These are phyloP conservation scores for Sanghuangporus baumii DNA, from an alignment of 1,284 basidiomycete species.

Conservation along the genomic window DNA sequence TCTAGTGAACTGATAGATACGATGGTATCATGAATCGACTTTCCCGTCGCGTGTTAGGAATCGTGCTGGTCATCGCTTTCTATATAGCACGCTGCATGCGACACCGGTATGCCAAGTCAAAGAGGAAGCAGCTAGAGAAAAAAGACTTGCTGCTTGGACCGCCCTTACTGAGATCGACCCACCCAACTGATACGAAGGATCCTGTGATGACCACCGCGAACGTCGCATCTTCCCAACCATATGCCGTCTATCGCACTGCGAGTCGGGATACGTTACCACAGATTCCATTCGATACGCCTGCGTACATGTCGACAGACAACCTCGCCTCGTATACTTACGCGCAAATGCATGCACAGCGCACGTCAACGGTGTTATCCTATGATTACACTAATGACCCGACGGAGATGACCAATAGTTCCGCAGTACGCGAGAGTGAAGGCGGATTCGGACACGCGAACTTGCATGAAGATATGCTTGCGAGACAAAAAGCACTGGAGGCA, in stretches of 20 bases:
- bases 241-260: not conserved
- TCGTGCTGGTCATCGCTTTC: not conserved
- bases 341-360: not conserved
- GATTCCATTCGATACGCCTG: not conserved
- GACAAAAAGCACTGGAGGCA: slow-evolving; percentile 15
- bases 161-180: not conserved
- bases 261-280: not conserved
- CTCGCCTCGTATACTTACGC: not conserved
- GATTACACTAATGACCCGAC: not conserved
- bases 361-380: slow-evolving; percentile 3
- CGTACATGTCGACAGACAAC: slow-evolving; percentile 3
- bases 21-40: not conserved
- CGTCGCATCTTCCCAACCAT: not conserved
- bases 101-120: not conserved
- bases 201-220: not conserved
- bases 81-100: not conserved
- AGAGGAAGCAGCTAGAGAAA: not conserved
- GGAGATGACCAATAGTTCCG: not conserved
- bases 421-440: not conserved
- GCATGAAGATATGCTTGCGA: slow-evolving; percentile 10
- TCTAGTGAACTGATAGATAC: not conserved
- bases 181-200: not conserved
- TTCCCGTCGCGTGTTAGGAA: not conserved
- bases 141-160: not conserved
- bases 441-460: slow-evolving; percentile 2